Evolutionary conservation across 1,284 basidiomycete species (phyloP).

Genomic region (Fomitopsis pinicola): DNA sequence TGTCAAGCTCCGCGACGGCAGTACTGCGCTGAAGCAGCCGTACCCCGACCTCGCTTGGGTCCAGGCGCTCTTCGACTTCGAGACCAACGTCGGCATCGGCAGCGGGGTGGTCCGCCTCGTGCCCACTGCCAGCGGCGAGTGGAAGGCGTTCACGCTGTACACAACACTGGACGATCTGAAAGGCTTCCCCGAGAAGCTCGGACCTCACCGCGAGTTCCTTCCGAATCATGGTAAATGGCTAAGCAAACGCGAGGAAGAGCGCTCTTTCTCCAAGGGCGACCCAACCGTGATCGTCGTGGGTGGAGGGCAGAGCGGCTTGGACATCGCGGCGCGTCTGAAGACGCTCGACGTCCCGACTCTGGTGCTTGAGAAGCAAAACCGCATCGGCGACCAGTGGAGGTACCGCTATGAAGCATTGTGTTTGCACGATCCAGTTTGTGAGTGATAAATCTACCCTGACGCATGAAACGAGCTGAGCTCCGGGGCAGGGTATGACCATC

Average conservation of each 20-base stretch:
- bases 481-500: constrained; percentile 43
- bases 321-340: constrained; percentile 50
- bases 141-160: constrained; percentile 51
- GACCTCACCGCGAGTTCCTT: constrained; percentile 28
- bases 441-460: constrained; percentile 18
- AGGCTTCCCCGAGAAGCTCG: constrained; percentile 37
- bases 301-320: constrained; percentile 58
- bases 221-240: constrained; percentile 33
- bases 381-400: constrained; percentile 42
- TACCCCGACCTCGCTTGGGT: constrained; percentile 55
- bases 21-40: constrained; percentile 31
- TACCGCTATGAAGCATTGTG: constrained; percentile 40
- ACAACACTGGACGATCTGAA: constrained; percentile 52
- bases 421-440: constrained; percentile 57
- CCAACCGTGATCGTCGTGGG: constrained; percentile 32
- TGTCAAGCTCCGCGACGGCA: constrained; percentile 31
- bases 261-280: not conserved
- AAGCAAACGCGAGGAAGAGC: constrained; percentile 18
- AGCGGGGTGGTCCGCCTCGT: constrained; percentile 49
- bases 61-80: constrained; percentile 47
- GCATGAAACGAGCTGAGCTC: not conserved
- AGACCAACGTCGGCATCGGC: constrained; percentile 40
- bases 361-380: constrained; percentile 43
- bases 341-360: constrained; percentile 44
- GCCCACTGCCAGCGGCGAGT: constrained; percentile 36